A percentile compares a stretch with the other conserved stretches of the same genome.
These are phyloP conservation scores for Tricholoma flavovirens DNA, from an alignment of 768 basidiomycete genomes.

Conservation along the genomic window DNA sequence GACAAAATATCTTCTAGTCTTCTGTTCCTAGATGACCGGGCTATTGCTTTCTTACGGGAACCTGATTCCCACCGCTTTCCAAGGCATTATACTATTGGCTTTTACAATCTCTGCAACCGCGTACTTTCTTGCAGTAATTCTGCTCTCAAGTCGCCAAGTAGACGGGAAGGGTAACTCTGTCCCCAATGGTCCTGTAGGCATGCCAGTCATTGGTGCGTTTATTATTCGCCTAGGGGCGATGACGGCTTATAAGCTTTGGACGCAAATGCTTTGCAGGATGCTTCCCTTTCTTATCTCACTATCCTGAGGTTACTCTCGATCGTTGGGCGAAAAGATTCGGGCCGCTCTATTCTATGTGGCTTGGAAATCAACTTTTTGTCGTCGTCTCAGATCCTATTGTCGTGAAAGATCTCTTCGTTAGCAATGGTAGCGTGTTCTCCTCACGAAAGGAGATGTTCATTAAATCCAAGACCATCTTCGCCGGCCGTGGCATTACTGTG, in stretches of 20 bases:
- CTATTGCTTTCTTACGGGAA: conserved; percentile 10
- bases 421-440: conserved; percentile 42
- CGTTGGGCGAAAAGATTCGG: conserved; percentile 40
- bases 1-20: background rate
- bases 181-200: conserved; percentile 18
- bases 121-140: conserved; percentile 12
- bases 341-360: conserved; percentile 38
- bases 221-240: background rate
- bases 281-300: conserved; percentile 34
- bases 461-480: conserved; percentile 39
- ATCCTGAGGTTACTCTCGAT: conserved; percentile 38
- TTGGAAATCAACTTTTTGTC: conserved; percentile 44
- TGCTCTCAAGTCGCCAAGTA: conserved; percentile 7
- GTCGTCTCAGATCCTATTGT: conserved; percentile 39
- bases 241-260: too few species aligned
- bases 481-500: conserved; percentile 38
- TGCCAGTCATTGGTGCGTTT: conserved; percentile 18
- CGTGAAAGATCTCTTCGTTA: conserved; percentile 39
- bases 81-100: conserved; percentile 17
- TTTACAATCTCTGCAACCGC: conserved; percentile 20
- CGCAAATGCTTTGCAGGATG: conserved; percentile 16
- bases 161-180: conserved; percentile 16
- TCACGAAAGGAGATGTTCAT: conserved; percentile 41
- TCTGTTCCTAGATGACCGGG: background rate
- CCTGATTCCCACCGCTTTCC: conserved; percentile 11